Base-by-base conservation (phyloP, 345 rosid genomes). In the Laguncularia racemosa region DNA sequence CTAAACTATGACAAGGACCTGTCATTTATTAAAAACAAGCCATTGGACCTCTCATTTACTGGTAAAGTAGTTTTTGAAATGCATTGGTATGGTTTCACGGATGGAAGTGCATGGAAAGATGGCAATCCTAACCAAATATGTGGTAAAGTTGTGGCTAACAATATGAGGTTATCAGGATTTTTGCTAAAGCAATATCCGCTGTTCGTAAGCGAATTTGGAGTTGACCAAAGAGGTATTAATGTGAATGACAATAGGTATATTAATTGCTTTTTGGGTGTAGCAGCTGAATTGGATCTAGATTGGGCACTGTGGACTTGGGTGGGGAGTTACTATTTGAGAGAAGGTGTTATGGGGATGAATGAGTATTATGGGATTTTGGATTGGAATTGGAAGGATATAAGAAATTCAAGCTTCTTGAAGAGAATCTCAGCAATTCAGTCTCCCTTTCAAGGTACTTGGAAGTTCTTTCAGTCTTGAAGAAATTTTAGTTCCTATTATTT, bases 251-350 rank as follows among this genome's bases (percentile, higher is more conserved):
- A 90, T 43, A 67, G 95, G 57, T 95, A 85, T 62, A 48, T 90
- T 20, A 82, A 74, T 49, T 90, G 99, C 74, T 72, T 90, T 71
- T 63, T 76, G 45, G 81, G 89, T 19, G 65, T 72, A 58, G 89
- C 86, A 0, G 95, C 93, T 21, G 96, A 83, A 19, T 80, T 84
- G 19, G 99, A 95, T 71, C 61, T 81, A 16, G 97, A 95, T 49
- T 90, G 88, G 96, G 87, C 92, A 0, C 33, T 84, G 16, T 95
- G 97, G 99, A 87, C 95, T 0, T 40, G 90, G 12, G 84, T 69
- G 17, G 97, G 97, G 52, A 84, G 95, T 47, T 95, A 90, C 65
- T 84, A 90, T 73, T 33, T 90, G 16, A 78, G 96, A 70, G 76
- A 90, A 67, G 97, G 97, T 6, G 81, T 62, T 0, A 19, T 59